Conservation (phyloP, 73 alveolate species). For the Stentor roeselii region DNA sequence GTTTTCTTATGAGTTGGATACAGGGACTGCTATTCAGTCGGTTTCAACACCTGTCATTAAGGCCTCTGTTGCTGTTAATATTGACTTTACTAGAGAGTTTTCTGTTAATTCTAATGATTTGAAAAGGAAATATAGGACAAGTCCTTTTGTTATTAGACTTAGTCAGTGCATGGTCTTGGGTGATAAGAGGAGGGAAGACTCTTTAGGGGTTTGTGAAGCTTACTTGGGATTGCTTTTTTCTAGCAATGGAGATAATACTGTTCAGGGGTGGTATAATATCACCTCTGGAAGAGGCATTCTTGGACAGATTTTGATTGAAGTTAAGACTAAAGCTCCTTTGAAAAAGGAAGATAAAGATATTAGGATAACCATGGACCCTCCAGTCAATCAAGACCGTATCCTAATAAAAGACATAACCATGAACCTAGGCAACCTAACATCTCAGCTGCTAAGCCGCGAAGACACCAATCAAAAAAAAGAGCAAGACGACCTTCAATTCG, state of each 20-base stretch:
- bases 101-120: background rate
- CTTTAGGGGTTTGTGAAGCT: slow-evolving; percentile 18
- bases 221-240: slow-evolving; percentile 15
- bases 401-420: background rate
- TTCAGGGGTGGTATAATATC: slow-evolving; percentile 17
- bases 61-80: background rate
- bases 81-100: slow-evolving; percentile 3
- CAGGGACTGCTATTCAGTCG: too few species aligned
- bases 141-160: background rate
- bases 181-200: background rate
- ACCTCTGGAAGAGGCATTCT: background rate
- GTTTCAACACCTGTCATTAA: background rate
- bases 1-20: background rate
- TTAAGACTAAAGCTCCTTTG: background rate
- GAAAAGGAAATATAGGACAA: slow-evolving; percentile 7
- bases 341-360: background rate
- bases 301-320: slow-evolving; percentile 5
- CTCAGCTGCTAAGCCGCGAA: background rate
- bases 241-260: background rate
- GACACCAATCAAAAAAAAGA: background rate
- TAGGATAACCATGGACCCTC: slow-evolving; percentile 3
- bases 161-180: background rate
- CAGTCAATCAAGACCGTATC: background rate
- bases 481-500: background rate
- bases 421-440: background rate